A percentile compares a stretch with the other conserved stretches of the same genome.
Conservation (phyloP, 208 protist species). For the Leptomonas pyrrhocoris region DNA sequence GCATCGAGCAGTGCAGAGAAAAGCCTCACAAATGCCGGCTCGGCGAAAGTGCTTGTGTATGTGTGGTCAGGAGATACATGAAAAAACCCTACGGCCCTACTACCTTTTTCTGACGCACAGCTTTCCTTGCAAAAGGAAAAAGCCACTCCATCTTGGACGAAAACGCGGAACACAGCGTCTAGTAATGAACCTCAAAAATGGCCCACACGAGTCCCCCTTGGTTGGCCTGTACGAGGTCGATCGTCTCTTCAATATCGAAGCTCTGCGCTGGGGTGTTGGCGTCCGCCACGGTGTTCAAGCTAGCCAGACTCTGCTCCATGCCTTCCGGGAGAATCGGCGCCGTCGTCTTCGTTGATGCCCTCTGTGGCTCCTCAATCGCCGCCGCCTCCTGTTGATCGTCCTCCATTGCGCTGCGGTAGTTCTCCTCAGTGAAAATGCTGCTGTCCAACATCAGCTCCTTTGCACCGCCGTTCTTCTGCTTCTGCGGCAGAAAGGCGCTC, state of each 20-base stretch:
- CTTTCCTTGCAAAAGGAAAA: no score
- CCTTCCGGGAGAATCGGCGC: slow-evolving; percentile 15
- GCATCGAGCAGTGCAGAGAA: no score
- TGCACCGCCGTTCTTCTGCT: slow-evolving; percentile 2
- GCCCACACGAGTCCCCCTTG: slow-evolving; percentile 76
- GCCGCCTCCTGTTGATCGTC: slow-evolving; percentile 35
- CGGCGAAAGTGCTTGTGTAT: no score
- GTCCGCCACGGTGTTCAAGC: slow-evolving; percentile 1
- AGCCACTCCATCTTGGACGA: neutral
- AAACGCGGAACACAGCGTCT: neutral
- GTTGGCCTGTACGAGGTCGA: slow-evolving; percentile 54
- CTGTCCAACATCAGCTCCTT: slow-evolving; percentile 25
- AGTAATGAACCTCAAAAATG: slow-evolving; percentile 67
- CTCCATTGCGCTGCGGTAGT: slow-evolving; percentile 42
- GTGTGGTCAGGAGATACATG: no score
- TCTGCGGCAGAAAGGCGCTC: slow-evolving; percentile 48
- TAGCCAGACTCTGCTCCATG: slow-evolving; percentile 38
- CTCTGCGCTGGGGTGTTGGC: slow-evolving; percentile 3
- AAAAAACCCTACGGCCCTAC: neutral
- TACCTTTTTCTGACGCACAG: neutral
- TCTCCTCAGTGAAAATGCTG: slow-evolving; percentile 57
- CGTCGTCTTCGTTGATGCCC: neutral
- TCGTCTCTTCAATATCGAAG: slow-evolving; percentile 66
- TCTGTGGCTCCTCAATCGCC: slow-evolving; percentile 9
- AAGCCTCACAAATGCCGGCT: no score